phyloP scores from a whole-genome alignment of 139 green algal species.

The Klebsormidium nitens region DNA sequence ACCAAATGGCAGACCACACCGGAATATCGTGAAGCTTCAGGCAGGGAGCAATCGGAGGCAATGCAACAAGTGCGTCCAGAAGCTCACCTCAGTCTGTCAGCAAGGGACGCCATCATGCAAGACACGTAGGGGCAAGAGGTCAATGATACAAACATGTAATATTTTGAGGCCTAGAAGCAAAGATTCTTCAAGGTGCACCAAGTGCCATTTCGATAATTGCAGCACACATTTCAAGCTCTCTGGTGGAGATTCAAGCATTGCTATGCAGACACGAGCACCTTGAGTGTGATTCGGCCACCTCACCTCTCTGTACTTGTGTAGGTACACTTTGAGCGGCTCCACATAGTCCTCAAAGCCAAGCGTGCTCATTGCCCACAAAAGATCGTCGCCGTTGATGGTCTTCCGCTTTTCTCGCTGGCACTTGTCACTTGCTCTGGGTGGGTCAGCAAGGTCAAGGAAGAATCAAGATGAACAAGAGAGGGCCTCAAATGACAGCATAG shows the following conservation, averaged over 20 bases:
- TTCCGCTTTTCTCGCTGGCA: constrained; percentile 97
- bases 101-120: no score
- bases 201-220: not conserved
- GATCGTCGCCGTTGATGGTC: constrained; percentile 98
- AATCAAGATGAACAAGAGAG: not conserved
- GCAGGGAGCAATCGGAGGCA: not conserved
- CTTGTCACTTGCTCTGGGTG: constrained; percentile 93
- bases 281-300: not conserved
- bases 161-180: not conserved
- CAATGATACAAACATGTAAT: not conserved
- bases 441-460: constrained; percentile 4
- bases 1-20: not conserved
- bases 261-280: not conserved
- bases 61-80: not conserved
- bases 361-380: constrained; percentile 96
- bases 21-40: constrained; percentile 7
- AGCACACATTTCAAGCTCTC: not conserved
- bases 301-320: constrained; percentile 90
- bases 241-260: not conserved
- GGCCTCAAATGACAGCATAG: not conserved
- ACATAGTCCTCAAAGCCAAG: constrained; percentile 97
- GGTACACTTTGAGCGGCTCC: constrained; percentile 91
- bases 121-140: constrained; percentile 10
- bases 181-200: not conserved
- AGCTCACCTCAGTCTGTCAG: not conserved